Evolutionary conservation across 257 asterid genomes (phyloP), one percentile per base, ranked within the genome.

Genomic region (Leonotis leonurus): DNA sequence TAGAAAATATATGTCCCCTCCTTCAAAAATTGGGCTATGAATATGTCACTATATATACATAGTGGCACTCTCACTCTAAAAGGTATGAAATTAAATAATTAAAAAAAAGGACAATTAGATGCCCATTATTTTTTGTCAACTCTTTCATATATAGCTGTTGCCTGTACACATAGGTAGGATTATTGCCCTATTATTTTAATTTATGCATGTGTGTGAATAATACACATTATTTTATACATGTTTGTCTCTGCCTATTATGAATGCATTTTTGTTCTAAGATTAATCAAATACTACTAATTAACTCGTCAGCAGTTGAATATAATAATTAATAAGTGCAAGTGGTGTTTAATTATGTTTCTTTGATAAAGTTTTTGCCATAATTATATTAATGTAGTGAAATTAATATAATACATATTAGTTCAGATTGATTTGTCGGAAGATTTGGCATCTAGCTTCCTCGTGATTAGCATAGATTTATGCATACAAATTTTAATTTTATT

Each of bases 341-440:
- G 61, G 30, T 61, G 22, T 33, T 60, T 46, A 70, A 55, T 62
- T 71, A 56, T 30, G 44, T 73, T 63, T 57, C 51, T 54, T 17
- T 62, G 56, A 69, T 6, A 63, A 27, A 48, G 35, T 32, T 40
- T 32, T 21, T 49, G 39, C 53, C 64, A 62, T 56, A 62, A 50
- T 21, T 48, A 2, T 2, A 30, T 30, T 33, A 4, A 16, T 43
- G 35, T 24, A 20, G 6, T 9, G 21, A 39, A 68, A 62, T 54
- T 59, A 68, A 56, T 52, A 22, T 37, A 70, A 40, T 58, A 54
- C 68, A 80, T n/a, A n/a, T 69, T 50, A 50, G 25, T 50, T 43
- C 44, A 56, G 55, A 64, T 62, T 5, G 55, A 64, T 62, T 5
- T 75, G 86, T 85, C 83, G 80, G 81, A 78, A 41, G 75, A 78